Base-by-base conservation (phyloP, 768 basidiomycete genomes). In the Tephrocybe rancida region DNA sequence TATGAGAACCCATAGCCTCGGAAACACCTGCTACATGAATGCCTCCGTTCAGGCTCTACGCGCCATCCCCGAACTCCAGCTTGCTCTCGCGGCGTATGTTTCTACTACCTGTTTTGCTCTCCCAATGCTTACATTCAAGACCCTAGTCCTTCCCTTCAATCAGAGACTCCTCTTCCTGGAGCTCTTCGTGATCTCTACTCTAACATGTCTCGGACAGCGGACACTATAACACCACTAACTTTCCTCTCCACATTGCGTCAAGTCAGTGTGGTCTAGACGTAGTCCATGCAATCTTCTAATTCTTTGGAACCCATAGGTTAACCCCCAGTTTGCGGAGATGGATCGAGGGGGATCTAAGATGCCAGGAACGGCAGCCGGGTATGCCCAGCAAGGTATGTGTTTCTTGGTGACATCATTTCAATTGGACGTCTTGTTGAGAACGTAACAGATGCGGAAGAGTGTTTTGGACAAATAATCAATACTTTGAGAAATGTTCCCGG, bases 1-100 rank as follows among this genome's bases (percentile, higher is more conserved):
- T 14, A 52, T 46, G 26, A 24, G 42, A 9, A 41, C 18, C 35
- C 45, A 52, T 58, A 85, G 83, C 64, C 74, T 95, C 32, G 95
- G 96, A 30, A 98, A 98, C 66, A 98, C 95, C 0, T 98, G 96
- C 64, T 99, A 99, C 73, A 93, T 98, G 88, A 98, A 96, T 66
- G 86, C 97, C 1, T 93, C 92, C 1, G 76, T 98, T 1, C 97
- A 99, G 74, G 87, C 90, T n/a, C 80, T 99, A 57, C 89, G 93
- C 21, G 86, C 91, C 3, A 88, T 99, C 45, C 95, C 95, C 2
- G 94, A 97, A 61, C 80, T 99, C 4, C 87, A 90, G 63, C 67
- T 77, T 1, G 90, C 92, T 0, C 77, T 98, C 19, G 69, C 69
- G 62, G 70, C 72, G 83, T 88, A 65, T 59, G 82, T 69, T 22